Evolutionary conservation across 768 basidiomycete species (phyloP).

Genomic region (Suillus subalutaceus): DNA sequence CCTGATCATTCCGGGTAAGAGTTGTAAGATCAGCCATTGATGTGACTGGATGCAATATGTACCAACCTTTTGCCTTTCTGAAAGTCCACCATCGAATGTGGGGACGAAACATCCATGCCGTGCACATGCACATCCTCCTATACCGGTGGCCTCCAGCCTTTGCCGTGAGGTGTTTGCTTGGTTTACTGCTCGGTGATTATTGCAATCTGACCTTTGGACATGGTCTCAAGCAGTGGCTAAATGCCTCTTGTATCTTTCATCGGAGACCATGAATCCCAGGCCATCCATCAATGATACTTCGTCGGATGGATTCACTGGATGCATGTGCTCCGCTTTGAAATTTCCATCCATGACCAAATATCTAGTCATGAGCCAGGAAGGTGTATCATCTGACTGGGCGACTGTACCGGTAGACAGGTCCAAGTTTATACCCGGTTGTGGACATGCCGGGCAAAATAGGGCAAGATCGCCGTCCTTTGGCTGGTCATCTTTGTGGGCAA

Average conservation of each 20-base stretch:
- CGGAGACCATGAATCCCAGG: not conserved
- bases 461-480: not conserved
- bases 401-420: not conserved
- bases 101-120: constrained; percentile 36
- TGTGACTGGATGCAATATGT: not conserved
- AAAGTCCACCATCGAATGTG: constrained; percentile 34
- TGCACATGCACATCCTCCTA: constrained; percentile 35
- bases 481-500: not conserved
- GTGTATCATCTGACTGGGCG: not conserved
- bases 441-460: constrained; percentile 6
- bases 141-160: constrained; percentile 29
- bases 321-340: not conserved
- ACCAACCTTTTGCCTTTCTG: constrained; percentile 34
- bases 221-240: not conserved
- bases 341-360: constrained; percentile 1
- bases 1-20: constrained; percentile 11
- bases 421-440: not conserved
- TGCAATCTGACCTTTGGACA: constrained; percentile 19
- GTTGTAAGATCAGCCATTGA: not conserved
- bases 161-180: constrained; percentile 13
- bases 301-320: not conserved
- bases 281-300: not conserved
- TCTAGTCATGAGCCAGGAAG: not conserved
- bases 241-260: not conserved
- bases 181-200: constrained; percentile 24